These are phyloP conservation scores for Eucalyptus shirleyi DNA, from an alignment of 345 rosid genomes.

Conservation along the genomic window DNA sequence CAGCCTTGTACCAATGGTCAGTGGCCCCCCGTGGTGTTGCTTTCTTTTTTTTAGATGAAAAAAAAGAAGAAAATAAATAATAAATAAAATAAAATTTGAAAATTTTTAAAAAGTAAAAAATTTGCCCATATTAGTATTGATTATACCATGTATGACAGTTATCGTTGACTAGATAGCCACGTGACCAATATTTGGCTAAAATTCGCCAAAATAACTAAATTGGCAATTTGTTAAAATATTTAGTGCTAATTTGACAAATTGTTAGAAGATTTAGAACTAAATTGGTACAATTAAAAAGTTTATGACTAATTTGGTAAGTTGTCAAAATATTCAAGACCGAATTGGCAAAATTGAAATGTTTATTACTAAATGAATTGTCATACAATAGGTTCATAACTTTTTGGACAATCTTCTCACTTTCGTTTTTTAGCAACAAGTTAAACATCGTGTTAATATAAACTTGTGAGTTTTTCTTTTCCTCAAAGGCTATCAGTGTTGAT, in stretches of 20 bases:
- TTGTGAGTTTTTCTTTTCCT: background rate
- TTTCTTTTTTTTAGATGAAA: too few species aligned
- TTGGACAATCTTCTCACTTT: background rate
- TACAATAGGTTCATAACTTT: too few species aligned
- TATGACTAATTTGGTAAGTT: too few species aligned
- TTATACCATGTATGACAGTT: too few species aligned
- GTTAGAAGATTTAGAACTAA: too few species aligned
- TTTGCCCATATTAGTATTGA: accelerated
- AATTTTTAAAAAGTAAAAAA: too few species aligned
- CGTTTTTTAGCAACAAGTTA: background rate
- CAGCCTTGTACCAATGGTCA: accelerated
- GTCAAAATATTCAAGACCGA: accelerated
- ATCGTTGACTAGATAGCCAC: background rate
- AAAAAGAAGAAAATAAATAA: too few species aligned
- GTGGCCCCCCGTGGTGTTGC: background rate
- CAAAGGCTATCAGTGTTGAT: background rate
- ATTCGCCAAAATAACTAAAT: background rate
- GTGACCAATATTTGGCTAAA: background rate
- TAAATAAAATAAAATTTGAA: too few species aligned
- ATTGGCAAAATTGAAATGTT: too few species aligned
- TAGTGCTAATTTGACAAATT: background rate
- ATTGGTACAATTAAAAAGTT: too few species aligned
- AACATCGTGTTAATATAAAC: background rate
- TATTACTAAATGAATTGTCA: accelerated
- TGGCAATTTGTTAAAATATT: background rate